phyloP scores from a whole-genome alignment of 2,329 filamentous ascomycete species.

The Beauveria sp. region DNA sequence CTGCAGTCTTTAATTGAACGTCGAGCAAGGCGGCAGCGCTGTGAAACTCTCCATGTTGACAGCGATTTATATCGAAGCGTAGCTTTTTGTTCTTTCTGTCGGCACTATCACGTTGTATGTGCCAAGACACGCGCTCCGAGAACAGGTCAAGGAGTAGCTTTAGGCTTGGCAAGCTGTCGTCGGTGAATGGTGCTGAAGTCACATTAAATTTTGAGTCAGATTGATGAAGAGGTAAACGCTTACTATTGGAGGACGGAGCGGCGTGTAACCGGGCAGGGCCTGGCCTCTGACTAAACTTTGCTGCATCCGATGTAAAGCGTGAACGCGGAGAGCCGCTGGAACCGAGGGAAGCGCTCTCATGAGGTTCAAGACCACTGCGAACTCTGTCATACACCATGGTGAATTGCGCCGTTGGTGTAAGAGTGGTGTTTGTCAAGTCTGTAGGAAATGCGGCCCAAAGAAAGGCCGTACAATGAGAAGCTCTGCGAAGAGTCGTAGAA shows the following conservation, averaged over 20 bases:
- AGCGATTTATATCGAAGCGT: neutral
- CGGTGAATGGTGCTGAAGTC: neutral
- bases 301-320: neutral
- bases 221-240: neutral
- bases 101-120: neutral
- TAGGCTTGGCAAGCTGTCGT: neutral
- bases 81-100: neutral
- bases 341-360: neutral
- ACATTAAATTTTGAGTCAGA: neutral
- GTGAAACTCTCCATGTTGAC: neutral
- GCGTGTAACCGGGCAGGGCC: neutral
- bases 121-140: neutral
- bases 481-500: neutral
- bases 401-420: neutral
- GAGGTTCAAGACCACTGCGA: neutral
- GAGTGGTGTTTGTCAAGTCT: neutral
- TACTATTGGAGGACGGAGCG: neutral
- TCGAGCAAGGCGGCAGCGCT: neutral
- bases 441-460: neutral
- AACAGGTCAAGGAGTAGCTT: neutral
- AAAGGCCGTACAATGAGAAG: neutral
- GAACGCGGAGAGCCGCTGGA: neutral
- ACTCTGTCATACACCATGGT: conserved; percentile 1
- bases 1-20: neutral
- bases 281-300: neutral